Percentiles rank a stretch among this genome's conserved stretches.
Conservation (phyloP, 2,329 filamentous ascomycete genomes). For the Colletotrichum sojae region DNA sequence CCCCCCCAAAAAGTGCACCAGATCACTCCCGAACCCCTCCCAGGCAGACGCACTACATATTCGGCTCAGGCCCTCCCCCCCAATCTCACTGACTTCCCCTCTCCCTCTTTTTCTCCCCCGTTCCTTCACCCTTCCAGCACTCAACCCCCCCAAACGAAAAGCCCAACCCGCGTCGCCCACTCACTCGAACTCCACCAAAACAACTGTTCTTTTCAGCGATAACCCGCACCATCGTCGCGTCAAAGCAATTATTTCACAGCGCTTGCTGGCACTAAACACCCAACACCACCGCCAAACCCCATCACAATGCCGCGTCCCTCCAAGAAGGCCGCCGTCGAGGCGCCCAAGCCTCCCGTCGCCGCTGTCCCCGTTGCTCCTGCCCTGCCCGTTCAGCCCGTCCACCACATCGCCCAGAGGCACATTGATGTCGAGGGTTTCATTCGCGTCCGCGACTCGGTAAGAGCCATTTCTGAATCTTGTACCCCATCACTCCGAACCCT, state of each 20-base stretch:
- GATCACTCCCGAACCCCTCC: constrained; percentile 40
- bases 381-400: constrained; percentile 47
- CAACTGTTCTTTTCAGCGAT: constrained; percentile 42
- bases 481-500: constrained; percentile 14
- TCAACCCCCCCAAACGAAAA: constrained; percentile 25
- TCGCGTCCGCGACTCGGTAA: constrained; percentile 85
- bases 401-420: constrained; percentile 47
- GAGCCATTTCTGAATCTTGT: constrained; percentile 49
- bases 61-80: constrained; percentile 38
- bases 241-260: constrained; percentile 37
- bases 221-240: constrained; percentile 26
- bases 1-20: constrained; percentile 32
- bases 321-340: constrained; percentile 59
- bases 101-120: constrained; percentile 42
- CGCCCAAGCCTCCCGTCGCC: constrained; percentile 52
- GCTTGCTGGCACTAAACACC: constrained; percentile 21
- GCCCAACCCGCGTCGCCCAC: constrained; percentile 46
- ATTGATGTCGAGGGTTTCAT: constrained; percentile 84
- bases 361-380: constrained; percentile 51
- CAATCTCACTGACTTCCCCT: constrained; percentile 41
- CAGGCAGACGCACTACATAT: constrained; percentile 39
- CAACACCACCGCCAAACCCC: constrained; percentile 40
- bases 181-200: constrained; percentile 45
- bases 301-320: constrained; percentile 61
- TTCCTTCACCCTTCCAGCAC: constrained; percentile 38